These are phyloP conservation scores for Leccinum subrobustum DNA, from an alignment of 1,284 basidiomycete genomes.

Conservation along the genomic window DNA sequence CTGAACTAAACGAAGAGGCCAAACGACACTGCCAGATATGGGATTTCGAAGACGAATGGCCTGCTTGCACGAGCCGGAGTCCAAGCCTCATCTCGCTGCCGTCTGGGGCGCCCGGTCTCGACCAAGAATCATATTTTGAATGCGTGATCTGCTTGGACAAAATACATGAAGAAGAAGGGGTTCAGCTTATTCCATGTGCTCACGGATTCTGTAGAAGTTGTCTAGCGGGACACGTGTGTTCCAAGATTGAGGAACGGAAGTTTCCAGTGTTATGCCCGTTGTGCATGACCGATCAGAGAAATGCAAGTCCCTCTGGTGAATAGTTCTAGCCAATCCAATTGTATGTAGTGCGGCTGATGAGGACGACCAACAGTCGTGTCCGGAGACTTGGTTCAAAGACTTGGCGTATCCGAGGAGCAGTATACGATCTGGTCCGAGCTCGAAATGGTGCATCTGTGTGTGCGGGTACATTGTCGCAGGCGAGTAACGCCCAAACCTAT, in stretches of 20 bases:
- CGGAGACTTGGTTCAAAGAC: slow-evolving; percentile 38
- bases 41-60: background rate
- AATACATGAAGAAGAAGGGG: slow-evolving; percentile 38
- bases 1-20: slow-evolving; percentile 16
- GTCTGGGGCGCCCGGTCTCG: background rate
- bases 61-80: background rate
- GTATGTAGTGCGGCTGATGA: background rate
- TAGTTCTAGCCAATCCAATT: slow-evolving; percentile 13
- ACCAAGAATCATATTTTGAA: slow-evolving; percentile 17
- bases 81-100: background rate
- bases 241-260: slow-evolving; percentile 49
- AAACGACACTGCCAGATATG: slow-evolving; percentile 19
- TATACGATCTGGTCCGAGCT: slow-evolving; percentile 50
- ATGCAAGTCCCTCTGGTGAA: slow-evolving; percentile 40
- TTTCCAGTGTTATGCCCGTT: slow-evolving; percentile 62
- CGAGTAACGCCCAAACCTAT: slow-evolving; percentile 9
- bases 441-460: slow-evolving; percentile 49
- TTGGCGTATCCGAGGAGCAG: slow-evolving; percentile 49
- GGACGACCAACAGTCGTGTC: slow-evolving; percentile 38
- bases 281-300: slow-evolving; percentile 40
- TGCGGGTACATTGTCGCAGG: slow-evolving; percentile 42
- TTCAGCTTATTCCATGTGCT: slow-evolving; percentile 23
- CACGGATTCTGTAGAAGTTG: slow-evolving; percentile 42
- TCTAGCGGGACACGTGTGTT: slow-evolving; percentile 43
- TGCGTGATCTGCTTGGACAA: slow-evolving; percentile 61